Evolutionary conservation across 1,139 yeast species (phyloP).

Genomic region (Suhomyces bolitotheri): DNA sequence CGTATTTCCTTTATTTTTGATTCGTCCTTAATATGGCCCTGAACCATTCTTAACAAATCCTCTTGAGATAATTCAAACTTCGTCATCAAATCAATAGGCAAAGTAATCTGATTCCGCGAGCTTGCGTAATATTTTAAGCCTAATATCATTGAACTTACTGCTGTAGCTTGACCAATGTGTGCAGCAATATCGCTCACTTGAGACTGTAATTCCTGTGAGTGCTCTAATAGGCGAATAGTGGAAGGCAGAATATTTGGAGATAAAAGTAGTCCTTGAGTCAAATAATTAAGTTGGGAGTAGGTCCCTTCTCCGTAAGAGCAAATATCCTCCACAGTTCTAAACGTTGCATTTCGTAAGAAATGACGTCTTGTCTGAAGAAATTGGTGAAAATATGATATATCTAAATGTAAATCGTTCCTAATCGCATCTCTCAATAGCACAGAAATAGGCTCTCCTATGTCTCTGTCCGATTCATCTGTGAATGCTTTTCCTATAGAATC

Average conservation of each 20-base stretch:
- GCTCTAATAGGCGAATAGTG: slow-evolving; percentile 50
- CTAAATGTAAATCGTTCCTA: slow-evolving; percentile 51
- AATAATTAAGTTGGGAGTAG: slow-evolving; percentile 70
- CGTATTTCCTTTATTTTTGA: slow-evolving; percentile 27
- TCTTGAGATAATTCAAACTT: slow-evolving; percentile 64
- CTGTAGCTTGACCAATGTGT: slow-evolving; percentile 81
- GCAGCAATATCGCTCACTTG: slow-evolving; percentile 65
- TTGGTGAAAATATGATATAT: slow-evolving; percentile 56
- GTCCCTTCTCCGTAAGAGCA: slow-evolving; percentile 84
- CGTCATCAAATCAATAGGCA: slow-evolving; percentile 67
- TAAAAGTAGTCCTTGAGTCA: slow-evolving; percentile 61
- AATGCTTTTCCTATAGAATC: slow-evolving; percentile 49
- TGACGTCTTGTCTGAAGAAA: slow-evolving; percentile 62
- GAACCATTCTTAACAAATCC: slow-evolving; percentile 50
- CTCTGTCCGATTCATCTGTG: slow-evolving; percentile 35
- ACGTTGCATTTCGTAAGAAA: slow-evolving; percentile 44
- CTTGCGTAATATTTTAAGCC: slow-evolving; percentile 62
- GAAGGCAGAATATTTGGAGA: slow-evolving; percentile 63
- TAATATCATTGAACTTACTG: slow-evolving; percentile 65
- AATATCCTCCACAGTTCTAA: slow-evolving; percentile 55
- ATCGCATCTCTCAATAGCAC: slow-evolving; percentile 54
- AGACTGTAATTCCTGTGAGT: slow-evolving; percentile 42
- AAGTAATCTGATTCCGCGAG: slow-evolving; percentile 49
- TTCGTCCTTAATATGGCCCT: slow-evolving; percentile 41
- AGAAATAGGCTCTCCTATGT: slow-evolving; percentile 66